These are phyloP conservation scores for Aspergillus coremiiformis DNA, from an alignment of 495 filamentous ascomycete genomes.

Conservation along the genomic window DNA sequence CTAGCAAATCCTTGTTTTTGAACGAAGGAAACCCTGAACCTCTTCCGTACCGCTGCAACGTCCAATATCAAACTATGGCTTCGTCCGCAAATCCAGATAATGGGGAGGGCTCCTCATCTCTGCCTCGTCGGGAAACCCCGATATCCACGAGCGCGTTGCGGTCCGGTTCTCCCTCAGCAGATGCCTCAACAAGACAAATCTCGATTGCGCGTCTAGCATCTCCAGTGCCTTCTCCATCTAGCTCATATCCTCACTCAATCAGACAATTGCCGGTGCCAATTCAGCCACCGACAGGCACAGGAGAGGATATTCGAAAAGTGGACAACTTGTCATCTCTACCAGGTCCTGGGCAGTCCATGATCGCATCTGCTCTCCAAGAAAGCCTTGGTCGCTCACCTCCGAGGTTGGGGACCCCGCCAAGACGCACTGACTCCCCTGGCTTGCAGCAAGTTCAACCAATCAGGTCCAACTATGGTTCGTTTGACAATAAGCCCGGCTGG, in stretches of 20 bases:
- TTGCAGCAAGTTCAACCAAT: slow-evolving; percentile 38
- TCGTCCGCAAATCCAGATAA: slow-evolving; percentile 23
- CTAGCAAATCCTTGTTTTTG: not conserved
- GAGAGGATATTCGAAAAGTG: slow-evolving; percentile 30
- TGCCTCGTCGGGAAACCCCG: slow-evolving; percentile 29
- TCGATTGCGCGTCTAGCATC: slow-evolving; percentile 68
- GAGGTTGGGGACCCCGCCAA: slow-evolving; percentile 44
- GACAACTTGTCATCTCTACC: slow-evolving; percentile 39
- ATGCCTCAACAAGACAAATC: slow-evolving; percentile 51
- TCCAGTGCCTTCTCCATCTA: slow-evolving; percentile 50
- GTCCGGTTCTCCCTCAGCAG: slow-evolving; percentile 36
- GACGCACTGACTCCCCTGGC: slow-evolving; percentile 49
- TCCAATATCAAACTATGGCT: slow-evolving; percentile 19
- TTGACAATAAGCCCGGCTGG: slow-evolving; percentile 52
- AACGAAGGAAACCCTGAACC: slow-evolving; percentile 1
- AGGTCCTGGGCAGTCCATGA: slow-evolving; percentile 68
- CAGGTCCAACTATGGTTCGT: slow-evolving; percentile 70
- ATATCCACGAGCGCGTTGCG: slow-evolving; percentile 31
- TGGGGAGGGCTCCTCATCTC: slow-evolving; percentile 33
- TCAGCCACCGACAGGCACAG: slow-evolving; percentile 19
- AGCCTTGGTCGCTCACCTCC: slow-evolving; percentile 48
- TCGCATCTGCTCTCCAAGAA: slow-evolving; percentile 66
- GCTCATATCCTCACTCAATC: slow-evolving; percentile 32
- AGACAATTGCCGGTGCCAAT: slow-evolving; percentile 32
- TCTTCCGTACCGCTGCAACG: not conserved